Evolutionary conservation across 352 stramenopile genomes (phyloP).

Genomic region (Pythium utonaiense): DNA sequence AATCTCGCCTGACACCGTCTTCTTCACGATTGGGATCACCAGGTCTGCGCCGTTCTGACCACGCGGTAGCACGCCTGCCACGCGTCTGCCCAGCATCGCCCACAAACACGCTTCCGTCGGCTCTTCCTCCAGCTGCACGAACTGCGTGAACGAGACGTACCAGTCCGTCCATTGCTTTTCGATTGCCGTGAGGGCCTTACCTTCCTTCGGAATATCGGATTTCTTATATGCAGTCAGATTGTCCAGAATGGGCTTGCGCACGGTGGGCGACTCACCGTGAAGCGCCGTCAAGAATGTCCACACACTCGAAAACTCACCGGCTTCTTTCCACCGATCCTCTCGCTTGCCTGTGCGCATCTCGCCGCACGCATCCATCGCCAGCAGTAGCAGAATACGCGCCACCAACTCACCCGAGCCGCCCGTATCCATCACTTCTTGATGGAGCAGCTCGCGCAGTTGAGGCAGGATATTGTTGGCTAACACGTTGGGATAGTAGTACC

Average conservation of each 20-base stretch:
- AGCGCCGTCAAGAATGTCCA: conserved; percentile 8
- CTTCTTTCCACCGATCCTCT: not conserved
- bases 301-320: conserved; percentile 8
- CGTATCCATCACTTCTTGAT: conserved; percentile 26
- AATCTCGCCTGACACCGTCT: not conserved
- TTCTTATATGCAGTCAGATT: not conserved
- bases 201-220: too few relatives aligned
- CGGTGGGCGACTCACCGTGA: not conserved
- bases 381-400: conserved; percentile 24
- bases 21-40: conserved; percentile 16
- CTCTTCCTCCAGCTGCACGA: conserved; percentile 21
- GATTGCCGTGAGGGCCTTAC: too few relatives aligned
- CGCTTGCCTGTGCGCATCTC: conserved; percentile 5
- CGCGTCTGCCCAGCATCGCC: conserved; percentile 23
- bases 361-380: conserved; percentile 23
- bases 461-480: conserved; percentile 18
- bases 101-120: conserved; percentile 24
- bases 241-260: not conserved
- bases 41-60: conserved; percentile 11
- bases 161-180: conserved; percentile 3
- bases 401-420: conserved; percentile 16
- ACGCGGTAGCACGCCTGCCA: conserved; percentile 17
- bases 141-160: conserved; percentile 27
- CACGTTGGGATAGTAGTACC: conserved; percentile 12
- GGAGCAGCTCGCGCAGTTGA: conserved; percentile 15